phyloP scores from a whole-genome alignment of 2,329 filamentous ascomycete genomes.

The Drechslerella dactyloides region DNA sequence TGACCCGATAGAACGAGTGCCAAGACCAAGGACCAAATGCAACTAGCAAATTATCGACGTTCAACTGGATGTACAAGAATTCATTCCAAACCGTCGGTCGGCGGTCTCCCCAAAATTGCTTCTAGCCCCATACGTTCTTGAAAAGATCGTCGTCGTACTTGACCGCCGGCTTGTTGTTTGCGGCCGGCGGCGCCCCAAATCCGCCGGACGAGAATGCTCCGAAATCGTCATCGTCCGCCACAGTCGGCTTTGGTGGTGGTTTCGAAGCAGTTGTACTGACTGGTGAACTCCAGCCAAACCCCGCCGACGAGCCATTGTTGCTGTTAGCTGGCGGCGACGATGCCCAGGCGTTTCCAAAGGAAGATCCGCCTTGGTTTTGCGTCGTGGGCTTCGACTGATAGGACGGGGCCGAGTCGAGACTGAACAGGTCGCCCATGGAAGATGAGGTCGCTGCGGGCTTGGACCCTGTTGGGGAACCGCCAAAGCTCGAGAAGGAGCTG shows the following conservation, averaged over 20 bases:
- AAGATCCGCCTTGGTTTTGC: conserved; percentile 60
- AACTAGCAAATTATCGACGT: conserved; percentile 1
- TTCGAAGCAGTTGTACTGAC: conserved; percentile 42
- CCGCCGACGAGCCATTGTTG: conserved; percentile 62
- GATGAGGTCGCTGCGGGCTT: conserved; percentile 60
- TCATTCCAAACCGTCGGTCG: neutral
- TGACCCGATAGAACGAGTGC: neutral
- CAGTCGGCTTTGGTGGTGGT: conserved; percentile 57
- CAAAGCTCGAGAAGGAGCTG: conserved; percentile 63
- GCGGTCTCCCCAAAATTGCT: conserved; percentile 9
- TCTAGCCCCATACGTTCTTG: conserved; percentile 89
- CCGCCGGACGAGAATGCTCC: conserved; percentile 62
- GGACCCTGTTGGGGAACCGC: conserved; percentile 68
- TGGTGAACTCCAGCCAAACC: conserved; percentile 69
- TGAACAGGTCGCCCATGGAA: conserved; percentile 80
- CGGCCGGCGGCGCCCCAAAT: conserved; percentile 66
- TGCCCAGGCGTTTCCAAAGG: conserved; percentile 85
- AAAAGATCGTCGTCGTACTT: conserved; percentile 84
- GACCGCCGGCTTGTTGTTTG: conserved; percentile 62
- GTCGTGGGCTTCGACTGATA: conserved; percentile 61
- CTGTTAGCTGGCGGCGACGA: conserved; percentile 66
- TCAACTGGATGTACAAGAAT: conserved; percentile 19
- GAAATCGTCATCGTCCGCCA: conserved; percentile 59
- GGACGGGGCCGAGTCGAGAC: conserved; percentile 67
- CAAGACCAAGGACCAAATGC: neutral